Evolutionary conservation across 768 basidiomycete species (phyloP).

Genomic region (Trametes elegans): DNA sequence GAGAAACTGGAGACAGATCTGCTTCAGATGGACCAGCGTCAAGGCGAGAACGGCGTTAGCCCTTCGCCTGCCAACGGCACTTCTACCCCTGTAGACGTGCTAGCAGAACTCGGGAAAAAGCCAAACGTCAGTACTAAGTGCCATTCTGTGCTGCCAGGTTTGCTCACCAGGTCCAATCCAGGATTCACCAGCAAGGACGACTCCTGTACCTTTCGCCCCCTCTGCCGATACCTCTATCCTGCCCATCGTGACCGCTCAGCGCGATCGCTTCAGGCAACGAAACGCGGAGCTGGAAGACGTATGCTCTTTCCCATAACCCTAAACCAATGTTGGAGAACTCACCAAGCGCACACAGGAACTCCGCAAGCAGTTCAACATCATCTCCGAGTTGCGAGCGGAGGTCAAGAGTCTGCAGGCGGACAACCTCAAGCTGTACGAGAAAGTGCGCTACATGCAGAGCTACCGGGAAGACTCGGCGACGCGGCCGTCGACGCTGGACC

Average conservation of each 20-base stretch:
- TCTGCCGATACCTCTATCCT: conserved; percentile 91
- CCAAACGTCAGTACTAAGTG: conserved; percentile 38
- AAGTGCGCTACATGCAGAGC: conserved; percentile 97
- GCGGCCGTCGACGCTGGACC: conserved; percentile 64
- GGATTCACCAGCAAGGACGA: conserved; percentile 41
- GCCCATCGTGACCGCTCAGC: conserved; percentile 97
- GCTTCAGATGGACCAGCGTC: conserved; percentile 70
- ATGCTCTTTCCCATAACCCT: not conserved
- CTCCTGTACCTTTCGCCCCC: conserved; percentile 68
- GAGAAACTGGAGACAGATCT: conserved; percentile 93
- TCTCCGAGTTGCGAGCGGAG: conserved; percentile 91
- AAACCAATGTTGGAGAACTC: no score
- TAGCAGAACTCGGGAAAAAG: conserved; percentile 73
- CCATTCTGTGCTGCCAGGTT: no score
- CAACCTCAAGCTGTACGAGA: conserved; percentile 97
- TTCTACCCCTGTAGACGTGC: conserved; percentile 46
- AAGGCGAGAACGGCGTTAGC: conserved; percentile 31
- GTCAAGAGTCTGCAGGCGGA: conserved; percentile 76
- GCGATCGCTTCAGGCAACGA: conserved; percentile 95
- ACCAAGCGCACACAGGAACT: conserved; percentile 60
- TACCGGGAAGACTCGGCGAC: conserved; percentile 72
- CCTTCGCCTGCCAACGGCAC: conserved; percentile 22
- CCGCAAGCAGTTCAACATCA: conserved; percentile 90
- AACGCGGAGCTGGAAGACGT: conserved; percentile 98
- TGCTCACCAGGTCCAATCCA: no score